Evolutionary conservation across 2,329 filamentous ascomycete genomes (phyloP), one percentile per base, ranked within the genome.

Genomic region (Fusarium decemcellulare): DNA sequence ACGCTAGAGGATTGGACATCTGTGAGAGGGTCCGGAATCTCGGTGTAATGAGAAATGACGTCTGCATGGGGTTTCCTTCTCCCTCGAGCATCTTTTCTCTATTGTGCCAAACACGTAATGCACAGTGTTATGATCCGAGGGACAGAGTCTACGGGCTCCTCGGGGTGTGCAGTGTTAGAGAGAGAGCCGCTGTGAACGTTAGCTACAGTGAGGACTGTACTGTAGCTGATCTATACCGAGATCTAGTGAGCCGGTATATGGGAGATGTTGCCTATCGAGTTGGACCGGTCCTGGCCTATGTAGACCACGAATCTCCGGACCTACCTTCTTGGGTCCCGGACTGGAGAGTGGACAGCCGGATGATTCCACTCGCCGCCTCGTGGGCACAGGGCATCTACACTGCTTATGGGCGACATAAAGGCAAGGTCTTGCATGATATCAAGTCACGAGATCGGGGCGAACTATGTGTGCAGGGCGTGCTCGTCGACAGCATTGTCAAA

Each of bases 271-370:
- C 34, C 4, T 14, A 14, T 4, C 29, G 9, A 16, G 44, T 18
- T 32, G 27, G 44, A 32, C 12, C 15, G 10, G 29, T 47, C 5
- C 29, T 47, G 27, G 44, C 44, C 6, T 27, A 27, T 9, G 15
- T 47, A 10, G 44, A 32, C 6, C 27, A 47, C 29, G 27, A 47
- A 11, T 47, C 29, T 10, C 7, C 44, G 15, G 44, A 16, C 29
- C 10, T 47, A 10, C 51, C 39, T 15, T 54, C 51, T 18, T 54
- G 51, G 51, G 51, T 43, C 10, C 37, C 37, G 15, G 44, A 47
- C 27, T 47, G 44, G 44, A 47, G 44, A 3, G 15, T 32, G 9
- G 15, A 14, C 10, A 27, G 23, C 16, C 44, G 27, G 15, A 30
- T 47, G 44, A 5, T n/a, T 18, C 12, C 44, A 32, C 44, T 47